Evolutionary conservation across 768 basidiomycete genomes (phyloP).

Genomic region (Pleurotus ostreatus): DNA sequence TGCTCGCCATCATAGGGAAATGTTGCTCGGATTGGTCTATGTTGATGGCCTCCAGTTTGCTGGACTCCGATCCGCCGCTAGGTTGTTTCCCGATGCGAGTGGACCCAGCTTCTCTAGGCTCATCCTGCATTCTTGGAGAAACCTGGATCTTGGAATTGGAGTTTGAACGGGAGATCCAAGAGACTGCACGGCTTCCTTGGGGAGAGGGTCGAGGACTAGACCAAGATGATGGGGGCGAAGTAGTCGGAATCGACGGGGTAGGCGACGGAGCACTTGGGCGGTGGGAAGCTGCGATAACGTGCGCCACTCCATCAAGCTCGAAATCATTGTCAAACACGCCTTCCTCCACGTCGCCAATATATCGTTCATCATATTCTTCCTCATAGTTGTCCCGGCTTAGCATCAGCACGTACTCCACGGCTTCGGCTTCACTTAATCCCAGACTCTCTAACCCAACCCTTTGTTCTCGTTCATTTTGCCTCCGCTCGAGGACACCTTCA

Average conservation of each 20-base stretch:
- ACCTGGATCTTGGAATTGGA: constrained; percentile 55
- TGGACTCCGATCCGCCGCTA: constrained; percentile 25
- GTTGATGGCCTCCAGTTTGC: constrained; percentile 21
- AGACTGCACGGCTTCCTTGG: constrained; percentile 11
- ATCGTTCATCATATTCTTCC: constrained; percentile 15
- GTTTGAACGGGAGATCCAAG: constrained; percentile 20
- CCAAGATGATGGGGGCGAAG: constrained; percentile 17
- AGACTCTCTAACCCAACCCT: constrained; percentile 50
- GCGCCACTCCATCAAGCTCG: constrained; percentile 31
- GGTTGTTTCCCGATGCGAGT: constrained; percentile 15
- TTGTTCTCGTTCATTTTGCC: constrained; percentile 55
- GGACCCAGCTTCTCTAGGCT: constrained; percentile 54
- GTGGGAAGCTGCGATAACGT: not conserved
- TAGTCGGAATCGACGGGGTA: constrained; percentile 15
- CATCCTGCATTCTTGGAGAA: constrained; percentile 43
- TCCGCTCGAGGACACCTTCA: constrained; percentile 42
- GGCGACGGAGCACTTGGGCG: constrained; percentile 14
- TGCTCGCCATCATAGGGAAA: constrained; percentile 9
- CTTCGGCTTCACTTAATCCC: constrained; percentile 71
- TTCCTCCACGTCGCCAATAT: constrained; percentile 32
- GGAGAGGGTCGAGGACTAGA: constrained; percentile 17
- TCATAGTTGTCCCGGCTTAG: constrained; percentile 74
- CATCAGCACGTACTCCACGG: constrained; percentile 79
- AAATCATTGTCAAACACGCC: constrained; percentile 58
- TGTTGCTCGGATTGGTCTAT: constrained; percentile 2